Evolutionary conservation across 2,329 filamentous ascomycete genomes (phyloP).

Genomic region (Leptographium galeiforme): DNA sequence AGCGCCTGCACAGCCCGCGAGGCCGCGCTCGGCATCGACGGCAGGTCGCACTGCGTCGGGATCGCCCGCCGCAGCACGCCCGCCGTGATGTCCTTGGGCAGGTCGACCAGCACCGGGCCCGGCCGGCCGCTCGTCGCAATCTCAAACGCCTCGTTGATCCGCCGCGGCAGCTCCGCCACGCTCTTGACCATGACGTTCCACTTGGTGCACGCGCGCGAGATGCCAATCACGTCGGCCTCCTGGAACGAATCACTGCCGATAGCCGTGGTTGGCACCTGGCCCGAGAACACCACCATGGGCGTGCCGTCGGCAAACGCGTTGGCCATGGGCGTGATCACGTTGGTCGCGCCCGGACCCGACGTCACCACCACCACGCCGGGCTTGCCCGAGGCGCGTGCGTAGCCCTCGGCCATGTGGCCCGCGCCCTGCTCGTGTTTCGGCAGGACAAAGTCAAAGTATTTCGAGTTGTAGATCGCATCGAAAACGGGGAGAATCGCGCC

Average conservation of each 20-base stretch:
- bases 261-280: slow-evolving; percentile 78
- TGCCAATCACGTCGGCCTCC: slow-evolving; percentile 87
- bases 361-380: slow-evolving; percentile 94
- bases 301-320: slow-evolving; percentile 92
- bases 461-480: slow-evolving; percentile 96
- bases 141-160: slow-evolving; percentile 97
- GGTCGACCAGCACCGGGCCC: slow-evolving; percentile 86
- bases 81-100: slow-evolving; percentile 93
- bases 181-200: slow-evolving; percentile 99
- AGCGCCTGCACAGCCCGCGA: slow-evolving; percentile 66
- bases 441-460: slow-evolving; percentile 91
- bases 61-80: slow-evolving; percentile 73
- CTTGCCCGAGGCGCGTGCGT: slow-evolving; percentile 84
- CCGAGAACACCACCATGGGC: slow-evolving; percentile 88
- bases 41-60: slow-evolving; percentile 59
- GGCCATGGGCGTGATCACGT: slow-evolving; percentile 92
- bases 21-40: slow-evolving; percentile 73
- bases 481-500: slow-evolving; percentile 96
- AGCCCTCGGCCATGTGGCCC: slow-evolving; percentile 96
- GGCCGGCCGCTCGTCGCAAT: slow-evolving; percentile 91
- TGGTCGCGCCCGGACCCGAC: slow-evolving; percentile 90
- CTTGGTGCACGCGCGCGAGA: slow-evolving; percentile 90
- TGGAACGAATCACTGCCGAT: slow-evolving; percentile 97
- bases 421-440: slow-evolving; percentile 95
- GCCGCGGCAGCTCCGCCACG: slow-evolving; percentile 78